These are phyloP conservation scores for Globisporangium iwayamae DNA, from an alignment of 352 stramenopile genomes.

Conservation along the genomic window DNA sequence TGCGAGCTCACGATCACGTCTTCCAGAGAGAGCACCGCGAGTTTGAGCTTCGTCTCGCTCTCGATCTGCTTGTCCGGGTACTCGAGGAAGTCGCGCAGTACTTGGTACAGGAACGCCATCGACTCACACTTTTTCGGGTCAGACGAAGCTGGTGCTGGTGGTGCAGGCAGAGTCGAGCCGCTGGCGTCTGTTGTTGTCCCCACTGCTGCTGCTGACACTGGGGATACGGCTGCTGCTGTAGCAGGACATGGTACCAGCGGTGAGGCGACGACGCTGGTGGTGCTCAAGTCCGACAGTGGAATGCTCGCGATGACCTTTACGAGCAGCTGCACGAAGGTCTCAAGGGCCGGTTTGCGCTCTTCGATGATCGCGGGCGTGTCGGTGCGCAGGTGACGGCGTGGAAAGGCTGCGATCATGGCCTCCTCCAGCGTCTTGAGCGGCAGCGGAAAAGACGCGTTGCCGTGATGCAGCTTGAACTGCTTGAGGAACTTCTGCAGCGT, in stretches of 20 bases:
- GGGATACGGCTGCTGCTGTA: not conserved
- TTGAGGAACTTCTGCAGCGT: conserved; percentile 67
- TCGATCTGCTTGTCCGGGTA: conserved; percentile 87
- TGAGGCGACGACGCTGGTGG: conserved; percentile 4
- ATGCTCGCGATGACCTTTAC: conserved; percentile 82
- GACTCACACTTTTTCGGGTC: conserved; percentile 29
- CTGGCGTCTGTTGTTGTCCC: not conserved
- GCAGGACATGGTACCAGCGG: conserved; percentile 13
- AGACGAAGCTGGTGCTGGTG: not conserved
- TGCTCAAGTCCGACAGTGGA: conserved; percentile 36
- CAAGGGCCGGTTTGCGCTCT: conserved; percentile 57
- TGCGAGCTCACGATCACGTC: conserved; percentile 76
- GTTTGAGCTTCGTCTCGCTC: conserved; percentile 79
- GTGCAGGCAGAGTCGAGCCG: not conserved
- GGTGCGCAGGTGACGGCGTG: conserved; percentile 63
- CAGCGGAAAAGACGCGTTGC: conserved; percentile 14
- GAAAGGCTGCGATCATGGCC: conserved; percentile 52
- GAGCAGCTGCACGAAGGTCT: conserved; percentile 77
- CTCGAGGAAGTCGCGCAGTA: conserved; percentile 77
- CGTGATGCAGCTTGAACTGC: conserved; percentile 41
- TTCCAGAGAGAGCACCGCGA: conserved; percentile 77
- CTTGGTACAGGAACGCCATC: conserved; percentile 63
- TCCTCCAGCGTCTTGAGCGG: conserved; percentile 51
- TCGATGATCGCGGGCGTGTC: conserved; percentile 78
- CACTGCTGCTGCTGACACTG: not conserved